These are phyloP conservation scores for Xylaria cubensis DNA, from an alignment of 495 filamentous ascomycete species.

Conservation along the genomic window DNA sequence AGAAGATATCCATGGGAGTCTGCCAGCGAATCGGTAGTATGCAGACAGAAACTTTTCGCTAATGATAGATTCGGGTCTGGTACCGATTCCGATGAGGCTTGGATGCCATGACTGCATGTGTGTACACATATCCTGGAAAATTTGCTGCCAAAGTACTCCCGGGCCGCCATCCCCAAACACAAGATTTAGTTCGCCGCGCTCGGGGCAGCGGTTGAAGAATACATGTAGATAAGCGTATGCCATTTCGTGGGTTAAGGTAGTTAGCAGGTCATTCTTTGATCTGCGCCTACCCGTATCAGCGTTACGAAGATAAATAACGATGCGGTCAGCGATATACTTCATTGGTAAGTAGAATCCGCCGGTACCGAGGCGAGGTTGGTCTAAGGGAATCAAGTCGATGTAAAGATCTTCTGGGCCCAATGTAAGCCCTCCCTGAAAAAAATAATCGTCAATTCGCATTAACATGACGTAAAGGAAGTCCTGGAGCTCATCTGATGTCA, in stretches of 20 bases:
- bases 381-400: not conserved
- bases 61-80: rapidly evolving
- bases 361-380: not conserved
- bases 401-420: not conserved
- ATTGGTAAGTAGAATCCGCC: not conserved
- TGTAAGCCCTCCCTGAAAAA: not conserved
- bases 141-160: not conserved
- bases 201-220: not conserved
- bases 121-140: not conserved
- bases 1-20: too few species aligned
- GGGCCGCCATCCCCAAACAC: not conserved
- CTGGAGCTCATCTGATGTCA: not conserved
- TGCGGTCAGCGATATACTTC: not conserved
- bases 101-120: not conserved
- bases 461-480: not conserved
- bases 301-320: not conserved
- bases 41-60: not conserved
- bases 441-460: not conserved
- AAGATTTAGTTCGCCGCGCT: not conserved
- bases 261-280: not conserved
- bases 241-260: not conserved
- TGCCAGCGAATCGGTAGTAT: not conserved
- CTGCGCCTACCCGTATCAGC: not conserved
- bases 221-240: not conserved
- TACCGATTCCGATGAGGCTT: not conserved